Conservation (phyloP, 2,329 filamentous ascomycete genomes). For the Penicillium sp. region DNA sequence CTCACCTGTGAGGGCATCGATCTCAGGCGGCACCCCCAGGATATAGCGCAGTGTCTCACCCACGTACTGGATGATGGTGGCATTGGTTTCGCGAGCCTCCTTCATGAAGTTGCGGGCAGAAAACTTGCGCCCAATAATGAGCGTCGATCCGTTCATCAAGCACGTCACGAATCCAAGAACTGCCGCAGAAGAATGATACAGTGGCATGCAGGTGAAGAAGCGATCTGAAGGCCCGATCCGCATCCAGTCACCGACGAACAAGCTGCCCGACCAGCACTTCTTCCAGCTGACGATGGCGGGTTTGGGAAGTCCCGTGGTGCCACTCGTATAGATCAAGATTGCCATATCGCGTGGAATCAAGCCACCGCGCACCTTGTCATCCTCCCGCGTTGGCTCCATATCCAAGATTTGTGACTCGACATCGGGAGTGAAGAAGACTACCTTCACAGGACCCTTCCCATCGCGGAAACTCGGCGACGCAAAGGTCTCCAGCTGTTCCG, state of each 20-base stretch:
- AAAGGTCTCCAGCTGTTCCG: constrained; percentile 46
- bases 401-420: constrained; percentile 58
- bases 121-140: constrained; percentile 76
- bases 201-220: constrained; percentile 82
- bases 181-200: constrained; percentile 81
- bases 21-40: constrained; percentile 64
- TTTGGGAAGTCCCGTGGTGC: constrained; percentile 83
- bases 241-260: constrained; percentile 59
- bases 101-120: constrained; percentile 76
- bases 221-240: constrained; percentile 64
- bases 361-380: constrained; percentile 60
- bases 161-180: constrained; percentile 68
- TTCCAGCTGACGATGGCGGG: constrained; percentile 74
- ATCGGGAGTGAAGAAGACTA: constrained; percentile 64
- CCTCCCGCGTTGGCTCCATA: constrained; percentile 57
- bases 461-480: constrained; percentile 42
- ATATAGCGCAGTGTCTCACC: constrained; percentile 86
- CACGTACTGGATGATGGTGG: constrained; percentile 82
- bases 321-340: constrained; percentile 80
- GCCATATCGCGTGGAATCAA: constrained; percentile 60
- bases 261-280: constrained; percentile 60
- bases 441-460: constrained; percentile 53
- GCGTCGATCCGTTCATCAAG: constrained; percentile 63
- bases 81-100: constrained; percentile 69
- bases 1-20: constrained; percentile 65